Conservation (phyloP, 192 early-diverging fungal genomes). For the Phycomyces blakesleeanus region DNA sequence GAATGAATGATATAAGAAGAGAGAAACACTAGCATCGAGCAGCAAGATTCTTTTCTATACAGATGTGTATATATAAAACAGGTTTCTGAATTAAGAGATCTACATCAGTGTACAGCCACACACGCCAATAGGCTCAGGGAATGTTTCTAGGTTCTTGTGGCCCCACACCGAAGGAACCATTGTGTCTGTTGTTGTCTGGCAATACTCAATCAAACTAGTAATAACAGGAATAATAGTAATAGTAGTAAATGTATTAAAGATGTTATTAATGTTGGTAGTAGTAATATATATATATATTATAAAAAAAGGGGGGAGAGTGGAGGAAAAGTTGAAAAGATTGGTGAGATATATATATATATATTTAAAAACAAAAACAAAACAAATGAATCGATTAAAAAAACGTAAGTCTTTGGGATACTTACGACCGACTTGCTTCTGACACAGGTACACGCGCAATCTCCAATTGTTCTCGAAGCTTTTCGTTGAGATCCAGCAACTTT, state of each 20-base stretch:
- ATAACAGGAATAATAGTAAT: too few species aligned
- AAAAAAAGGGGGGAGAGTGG: background rate
- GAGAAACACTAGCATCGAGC: too few species aligned
- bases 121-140: slow-evolving; percentile 17
- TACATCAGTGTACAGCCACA: slow-evolving; percentile 14
- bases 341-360: background rate
- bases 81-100: background rate
- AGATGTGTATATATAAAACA: too few species aligned
- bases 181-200: slow-evolving; percentile 20
- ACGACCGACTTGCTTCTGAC: slow-evolving; percentile 61
- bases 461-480: slow-evolving; percentile 71
- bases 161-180: slow-evolving; percentile 31
- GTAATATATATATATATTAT: background rate
- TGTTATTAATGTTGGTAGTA: background rate
- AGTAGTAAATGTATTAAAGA: background rate
- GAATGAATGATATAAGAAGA: too few species aligned
- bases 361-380: background rate
- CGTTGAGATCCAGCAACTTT: slow-evolving; percentile 69
- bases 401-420: background rate
- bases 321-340: background rate
- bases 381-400: too few species aligned
- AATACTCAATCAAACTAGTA: slow-evolving; percentile 30
- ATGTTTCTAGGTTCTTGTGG: slow-evolving; percentile 17
- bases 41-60: background rate
- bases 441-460: slow-evolving; percentile 72